Percentiles rank a stretch among this genome's conserved stretches.
Evolutionary conservation across 305 asterid species (phyloP).

Genomic region (Solanum hybrid): DNA sequence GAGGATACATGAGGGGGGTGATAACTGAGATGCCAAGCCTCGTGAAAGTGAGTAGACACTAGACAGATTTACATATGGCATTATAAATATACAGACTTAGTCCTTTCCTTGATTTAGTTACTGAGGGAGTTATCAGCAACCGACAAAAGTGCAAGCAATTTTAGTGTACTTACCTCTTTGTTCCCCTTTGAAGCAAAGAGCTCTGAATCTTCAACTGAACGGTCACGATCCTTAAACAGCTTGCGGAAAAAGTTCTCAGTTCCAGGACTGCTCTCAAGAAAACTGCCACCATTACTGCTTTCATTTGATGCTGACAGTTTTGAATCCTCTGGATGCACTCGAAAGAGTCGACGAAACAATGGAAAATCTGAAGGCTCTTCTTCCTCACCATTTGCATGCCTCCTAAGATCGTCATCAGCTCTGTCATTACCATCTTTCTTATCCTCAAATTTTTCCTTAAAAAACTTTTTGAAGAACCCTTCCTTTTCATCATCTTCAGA

Average conservation of each 20-base stretch:
- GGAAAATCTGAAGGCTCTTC: slow-evolving; percentile 63
- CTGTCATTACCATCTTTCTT: slow-evolving; percentile 43
- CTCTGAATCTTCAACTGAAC: slow-evolving; percentile 83
- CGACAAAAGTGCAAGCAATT: not conserved
- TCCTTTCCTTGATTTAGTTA: not conserved
- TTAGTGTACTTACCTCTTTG: slow-evolving; percentile 52
- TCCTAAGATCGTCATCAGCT: slow-evolving; percentile 45
- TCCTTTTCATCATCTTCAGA: slow-evolving; percentile 67
- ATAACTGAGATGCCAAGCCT: not conserved
- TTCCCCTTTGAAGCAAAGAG: slow-evolving; percentile 64
- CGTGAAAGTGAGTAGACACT: not conserved
- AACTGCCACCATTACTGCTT: slow-evolving; percentile 31
- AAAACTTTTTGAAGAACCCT: slow-evolving; percentile 69
- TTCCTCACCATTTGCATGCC: slow-evolving; percentile 51
- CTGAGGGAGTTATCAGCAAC: not conserved
- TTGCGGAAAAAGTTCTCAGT: slow-evolving; percentile 77
- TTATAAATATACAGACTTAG: not conserved
- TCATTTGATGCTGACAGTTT: slow-evolving; percentile 35
- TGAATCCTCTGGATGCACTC: slow-evolving; percentile 77
- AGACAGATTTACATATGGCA: not conserved
- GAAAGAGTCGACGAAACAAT: slow-evolving; percentile 61
- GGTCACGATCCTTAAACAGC: slow-evolving; percentile 86
- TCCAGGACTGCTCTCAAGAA: slow-evolving; percentile 80
- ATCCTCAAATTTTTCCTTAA: slow-evolving; percentile 68
- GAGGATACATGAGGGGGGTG: not conserved